A percentile compares a stretch with the other conserved stretches of the same genome.
phyloP scores from a whole-genome alignment of 352 stramenopile species.

The Pythium utonaiense region DNA sequence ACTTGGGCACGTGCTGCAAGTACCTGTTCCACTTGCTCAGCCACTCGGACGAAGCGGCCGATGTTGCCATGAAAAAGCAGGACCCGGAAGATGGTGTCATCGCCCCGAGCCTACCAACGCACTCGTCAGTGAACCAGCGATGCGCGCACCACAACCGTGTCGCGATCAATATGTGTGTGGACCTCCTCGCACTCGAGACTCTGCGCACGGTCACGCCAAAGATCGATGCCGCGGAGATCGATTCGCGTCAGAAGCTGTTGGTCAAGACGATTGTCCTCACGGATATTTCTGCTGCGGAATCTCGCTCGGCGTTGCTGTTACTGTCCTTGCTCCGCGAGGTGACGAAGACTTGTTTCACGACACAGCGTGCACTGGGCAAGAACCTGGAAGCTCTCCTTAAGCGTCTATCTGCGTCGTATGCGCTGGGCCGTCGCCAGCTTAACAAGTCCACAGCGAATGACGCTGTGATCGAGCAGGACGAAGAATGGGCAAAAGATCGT shows the following conservation, averaged over 20 bases:
- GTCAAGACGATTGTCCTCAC: conserved; percentile 49
- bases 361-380: conserved; percentile 38
- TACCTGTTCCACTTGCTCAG: conserved; percentile 61
- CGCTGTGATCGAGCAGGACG: conserved; percentile 38
- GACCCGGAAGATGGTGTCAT: conserved; percentile 12
- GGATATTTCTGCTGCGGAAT: conserved; percentile 46
- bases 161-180: conserved; percentile 64
- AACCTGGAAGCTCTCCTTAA: conserved; percentile 49
- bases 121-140: conserved; percentile 12
- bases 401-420: conserved; percentile 26
- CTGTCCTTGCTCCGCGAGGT: conserved; percentile 51
- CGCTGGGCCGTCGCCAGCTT: conserved; percentile 28
- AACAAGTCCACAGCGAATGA: conserved; percentile 26
- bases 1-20: conserved; percentile 48
- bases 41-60: conserved; percentile 36
- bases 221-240: conserved; percentile 30
- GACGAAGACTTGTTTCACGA: conserved; percentile 34
- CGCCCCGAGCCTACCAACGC: background rate
- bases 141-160: conserved; percentile 76
- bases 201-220: conserved; percentile 21
- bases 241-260: conserved; percentile 44
- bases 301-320: conserved; percentile 50
- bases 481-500: conserved; percentile 43
- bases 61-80: conserved; percentile 20
- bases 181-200: conserved; percentile 64